phyloP scores from a whole-genome alignment of 2,329 filamentous ascomycete species.

The Penicillium paneum region DNA sequence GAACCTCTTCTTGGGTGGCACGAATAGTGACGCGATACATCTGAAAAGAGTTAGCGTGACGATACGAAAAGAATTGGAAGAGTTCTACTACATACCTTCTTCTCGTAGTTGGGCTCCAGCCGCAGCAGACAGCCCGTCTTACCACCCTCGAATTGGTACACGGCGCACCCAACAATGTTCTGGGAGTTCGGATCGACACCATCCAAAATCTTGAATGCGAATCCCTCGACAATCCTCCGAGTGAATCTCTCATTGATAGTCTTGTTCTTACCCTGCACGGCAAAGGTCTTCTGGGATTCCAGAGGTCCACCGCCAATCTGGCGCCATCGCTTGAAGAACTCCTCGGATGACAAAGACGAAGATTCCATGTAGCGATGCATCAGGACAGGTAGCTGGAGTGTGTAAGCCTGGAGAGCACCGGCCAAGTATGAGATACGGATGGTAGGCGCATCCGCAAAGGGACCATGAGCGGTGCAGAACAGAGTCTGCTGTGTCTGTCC shows the following conservation, averaged over 20 bases:
- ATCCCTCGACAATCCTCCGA: constrained; percentile 70
- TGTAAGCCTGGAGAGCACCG: constrained; percentile 87
- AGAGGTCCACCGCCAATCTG: constrained; percentile 87
- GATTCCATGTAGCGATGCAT: constrained; percentile 97
- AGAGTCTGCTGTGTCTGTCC: constrained; percentile 88
- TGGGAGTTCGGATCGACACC: constrained; percentile 87
- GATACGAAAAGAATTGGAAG: not conserved
- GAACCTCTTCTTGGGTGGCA: constrained; percentile 87
- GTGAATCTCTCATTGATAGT: constrained; percentile 71
- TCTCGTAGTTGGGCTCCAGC: constrained; percentile 89
- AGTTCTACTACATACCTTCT: constrained; percentile 64
- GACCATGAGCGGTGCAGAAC: constrained; percentile 82
- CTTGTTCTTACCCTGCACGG: constrained; percentile 57
- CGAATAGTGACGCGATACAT: constrained; percentile 94
- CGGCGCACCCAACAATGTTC: constrained; percentile 86
- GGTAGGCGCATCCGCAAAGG: constrained; percentile 82
- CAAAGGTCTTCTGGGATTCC: constrained; percentile 85
- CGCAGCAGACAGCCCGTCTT: constrained; percentile 93
- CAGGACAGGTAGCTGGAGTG: constrained; percentile 80
- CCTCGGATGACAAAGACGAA: constrained; percentile 78
- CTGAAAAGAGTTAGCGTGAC: constrained; percentile 48
- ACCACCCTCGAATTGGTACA: constrained; percentile 73
- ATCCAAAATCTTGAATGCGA: constrained; percentile 82
- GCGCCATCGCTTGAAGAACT: constrained; percentile 99
- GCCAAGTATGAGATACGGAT: constrained; percentile 93